A percentile compares a stretch with the other conserved stretches of the same genome.
These are phyloP conservation scores for Sarocladiaceae sp. DNA, from an alignment of 2,329 filamentous ascomycete species.

Conservation along the genomic window DNA sequence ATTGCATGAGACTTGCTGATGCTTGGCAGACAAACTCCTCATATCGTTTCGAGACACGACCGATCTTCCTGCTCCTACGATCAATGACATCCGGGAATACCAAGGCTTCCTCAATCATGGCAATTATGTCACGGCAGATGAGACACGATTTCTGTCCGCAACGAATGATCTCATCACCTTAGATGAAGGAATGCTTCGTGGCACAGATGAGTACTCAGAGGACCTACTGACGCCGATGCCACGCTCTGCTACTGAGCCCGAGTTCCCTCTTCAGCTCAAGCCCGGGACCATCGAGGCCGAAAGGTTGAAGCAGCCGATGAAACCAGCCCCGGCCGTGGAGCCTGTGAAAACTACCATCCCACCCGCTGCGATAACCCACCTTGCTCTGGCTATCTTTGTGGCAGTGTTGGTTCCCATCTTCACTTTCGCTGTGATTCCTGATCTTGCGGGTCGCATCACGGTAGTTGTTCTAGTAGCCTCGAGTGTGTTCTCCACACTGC, in stretches of 20 bases:
- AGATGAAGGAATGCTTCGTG: slow-evolving; percentile 10
- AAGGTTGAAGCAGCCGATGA: slow-evolving; percentile 1
- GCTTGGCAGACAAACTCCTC: slow-evolving; percentile 49
- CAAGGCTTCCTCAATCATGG: slow-evolving; percentile 51
- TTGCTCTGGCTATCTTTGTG: slow-evolving; percentile 18
- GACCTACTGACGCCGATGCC: slow-evolving; percentile 21
- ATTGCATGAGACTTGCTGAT: too few relatives aligned
- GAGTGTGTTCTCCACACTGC: slow-evolving; percentile 31
- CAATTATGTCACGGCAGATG: slow-evolving; percentile 52
- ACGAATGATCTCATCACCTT: slow-evolving; percentile 49
- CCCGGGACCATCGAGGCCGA: background rate
- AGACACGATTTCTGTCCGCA: slow-evolving; percentile 56
- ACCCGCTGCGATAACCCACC: background rate
- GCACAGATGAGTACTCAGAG: slow-evolving; percentile 13
- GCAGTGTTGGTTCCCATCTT: slow-evolving; percentile 52
- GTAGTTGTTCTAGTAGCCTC: slow-evolving; percentile 50
- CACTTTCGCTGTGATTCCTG: slow-evolving; percentile 52
- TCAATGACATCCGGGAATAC: slow-evolving; percentile 42
- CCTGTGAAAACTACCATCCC: background rate
- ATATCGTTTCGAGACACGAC: slow-evolving; percentile 52
- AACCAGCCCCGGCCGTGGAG: background rate
- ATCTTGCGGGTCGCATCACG: slow-evolving; percentile 53
- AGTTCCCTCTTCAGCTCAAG: slow-evolving; percentile 9
- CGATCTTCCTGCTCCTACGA: slow-evolving; percentile 41
- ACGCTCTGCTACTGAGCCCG: slow-evolving; percentile 11